Evolutionary conservation across 768 basidiomycete genomes (phyloP).

Genomic region (Termitomyces sp.): DNA sequence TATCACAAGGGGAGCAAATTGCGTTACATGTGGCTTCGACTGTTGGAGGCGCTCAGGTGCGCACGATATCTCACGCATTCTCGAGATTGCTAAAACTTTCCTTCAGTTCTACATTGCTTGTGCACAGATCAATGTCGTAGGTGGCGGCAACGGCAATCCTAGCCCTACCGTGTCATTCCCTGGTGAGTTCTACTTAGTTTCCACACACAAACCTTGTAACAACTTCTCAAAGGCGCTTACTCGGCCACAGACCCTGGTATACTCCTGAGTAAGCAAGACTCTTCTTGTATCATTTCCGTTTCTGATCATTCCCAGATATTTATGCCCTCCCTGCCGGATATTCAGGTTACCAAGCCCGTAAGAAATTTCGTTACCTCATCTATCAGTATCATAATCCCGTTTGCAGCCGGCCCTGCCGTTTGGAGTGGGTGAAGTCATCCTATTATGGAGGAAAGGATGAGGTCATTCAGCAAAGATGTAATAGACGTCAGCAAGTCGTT

Average conservation of each 20-base stretch:
- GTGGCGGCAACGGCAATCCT: conserved; percentile 24
- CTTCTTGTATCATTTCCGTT: neutral
- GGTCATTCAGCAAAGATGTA: neutral
- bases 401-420: conserved; percentile 25
- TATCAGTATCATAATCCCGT: neutral
- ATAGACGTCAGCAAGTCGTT: neutral
- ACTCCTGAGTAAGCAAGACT: conserved; percentile 21
- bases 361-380: conserved; percentile 5
- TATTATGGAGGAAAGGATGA: neutral
- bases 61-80: neutral
- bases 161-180: conserved; percentile 28
- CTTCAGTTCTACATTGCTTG: conserved; percentile 30
- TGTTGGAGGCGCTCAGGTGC: conserved; percentile 23
- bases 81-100: neutral
- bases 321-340: conserved; percentile 23
- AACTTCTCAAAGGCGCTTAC: conserved; percentile 18
- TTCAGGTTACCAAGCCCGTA: conserved; percentile 27
- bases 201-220: neutral
- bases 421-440: conserved; percentile 20
- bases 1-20: conserved; percentile 25
- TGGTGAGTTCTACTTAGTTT: conserved; percentile 12
- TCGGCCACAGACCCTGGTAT: conserved; percentile 27
- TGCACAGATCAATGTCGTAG: conserved; percentile 29
- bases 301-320: conserved; percentile 15
- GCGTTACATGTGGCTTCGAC: conserved; percentile 25